phyloP scores from a whole-genome alignment of 2,329 filamentous ascomycete genomes.

The Neonectria faginata region DNA sequence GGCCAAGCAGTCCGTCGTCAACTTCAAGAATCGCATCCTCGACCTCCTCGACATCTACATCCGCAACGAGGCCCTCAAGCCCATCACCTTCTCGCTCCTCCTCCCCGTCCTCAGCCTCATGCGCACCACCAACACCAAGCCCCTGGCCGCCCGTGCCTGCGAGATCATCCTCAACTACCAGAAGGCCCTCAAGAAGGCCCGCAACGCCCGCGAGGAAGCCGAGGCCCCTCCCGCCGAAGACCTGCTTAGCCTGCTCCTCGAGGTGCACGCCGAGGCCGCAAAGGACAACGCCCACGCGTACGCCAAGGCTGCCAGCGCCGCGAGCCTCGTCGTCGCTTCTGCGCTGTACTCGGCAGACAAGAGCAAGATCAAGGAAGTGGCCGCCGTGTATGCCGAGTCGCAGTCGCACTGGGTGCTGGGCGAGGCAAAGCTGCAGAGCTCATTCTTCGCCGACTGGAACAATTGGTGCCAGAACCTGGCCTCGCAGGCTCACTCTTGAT shows the following conservation, averaged over 20 bases:
- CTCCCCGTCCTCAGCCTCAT: constrained; percentile 82
- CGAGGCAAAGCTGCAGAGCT: constrained; percentile 69
- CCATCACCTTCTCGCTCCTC: constrained; percentile 76
- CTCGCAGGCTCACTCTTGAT: constrained; percentile 47
- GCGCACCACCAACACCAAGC: constrained; percentile 80
- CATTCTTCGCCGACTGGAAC: constrained; percentile 78
- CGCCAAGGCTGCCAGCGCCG: constrained; percentile 78
- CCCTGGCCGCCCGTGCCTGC: constrained; percentile 78
- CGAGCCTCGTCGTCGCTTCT: constrained; percentile 75
- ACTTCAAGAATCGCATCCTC: constrained; percentile 94
- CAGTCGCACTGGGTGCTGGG: constrained; percentile 68
- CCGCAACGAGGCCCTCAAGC: constrained; percentile 78
- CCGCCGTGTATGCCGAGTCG: constrained; percentile 73
- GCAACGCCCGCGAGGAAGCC: constrained; percentile 55
- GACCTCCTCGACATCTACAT: constrained; percentile 89
- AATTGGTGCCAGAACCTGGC: constrained; percentile 75
- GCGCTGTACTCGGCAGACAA: constrained; percentile 68
- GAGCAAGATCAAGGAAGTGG: constrained; percentile 64
- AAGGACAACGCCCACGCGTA: constrained; percentile 76
- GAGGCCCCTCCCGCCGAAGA: constrained; percentile 55
- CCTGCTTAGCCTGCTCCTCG: constrained; percentile 69
- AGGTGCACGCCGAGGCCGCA: constrained; percentile 76
- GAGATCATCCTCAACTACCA: constrained; percentile 80
- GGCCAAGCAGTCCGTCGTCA: constrained; percentile 87
- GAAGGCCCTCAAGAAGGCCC: constrained; percentile 71